Evolutionary conservation across 768 basidiomycete species (phyloP).

Genomic region (Agaricus sinodeliciosus): DNA sequence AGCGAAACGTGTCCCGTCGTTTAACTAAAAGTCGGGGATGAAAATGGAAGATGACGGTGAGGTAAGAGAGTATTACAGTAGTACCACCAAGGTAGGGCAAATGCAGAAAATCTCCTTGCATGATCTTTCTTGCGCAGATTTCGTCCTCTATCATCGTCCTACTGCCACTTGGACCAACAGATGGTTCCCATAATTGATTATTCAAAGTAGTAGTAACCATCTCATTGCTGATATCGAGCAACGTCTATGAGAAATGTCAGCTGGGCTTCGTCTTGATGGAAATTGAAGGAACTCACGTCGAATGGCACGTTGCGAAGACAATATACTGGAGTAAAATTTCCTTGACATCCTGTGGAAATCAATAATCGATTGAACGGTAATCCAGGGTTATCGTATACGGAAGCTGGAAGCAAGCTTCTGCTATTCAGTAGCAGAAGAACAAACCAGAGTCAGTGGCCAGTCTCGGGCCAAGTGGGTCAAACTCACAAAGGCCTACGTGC

Average conservation of each 20-base stretch:
- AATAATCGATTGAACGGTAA: slow-evolving; percentile 44
- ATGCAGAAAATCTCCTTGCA: slow-evolving; percentile 42
- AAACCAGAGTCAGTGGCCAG: too few species aligned
- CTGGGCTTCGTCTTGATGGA: too few species aligned
- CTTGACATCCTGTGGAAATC: slow-evolving; percentile 37
- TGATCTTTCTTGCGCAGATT: slow-evolving; percentile 32
- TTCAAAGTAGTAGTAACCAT: slow-evolving; percentile 43
- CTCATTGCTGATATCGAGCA: slow-evolving; percentile 39
- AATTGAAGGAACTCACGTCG: too few species aligned
- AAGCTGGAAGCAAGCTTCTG: slow-evolving; percentile 40
- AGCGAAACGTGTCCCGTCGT: slow-evolving; percentile 47
- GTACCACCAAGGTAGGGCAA: slow-evolving; percentile 52
- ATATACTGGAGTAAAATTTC: slow-evolving; percentile 28
- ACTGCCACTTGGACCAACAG: slow-evolving; percentile 45
- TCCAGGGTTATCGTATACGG: slow-evolving; percentile 44
- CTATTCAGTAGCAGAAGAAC: too few species aligned
- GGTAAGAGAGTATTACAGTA: slow-evolving; percentile 11
- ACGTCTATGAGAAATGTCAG: too few species aligned
- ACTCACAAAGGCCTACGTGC: slow-evolving; percentile 48
- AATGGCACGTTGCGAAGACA: slow-evolving; percentile 43
- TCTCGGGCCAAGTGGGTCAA: too few species aligned
- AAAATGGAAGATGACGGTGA: not conserved
- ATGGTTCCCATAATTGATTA: slow-evolving; percentile 49
- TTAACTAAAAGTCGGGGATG: slow-evolving; percentile 27
- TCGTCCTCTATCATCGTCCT: slow-evolving; percentile 37